Conservation (phyloP, 495 filamentous ascomycete species). For the Penicillium riverlandense region DNA sequence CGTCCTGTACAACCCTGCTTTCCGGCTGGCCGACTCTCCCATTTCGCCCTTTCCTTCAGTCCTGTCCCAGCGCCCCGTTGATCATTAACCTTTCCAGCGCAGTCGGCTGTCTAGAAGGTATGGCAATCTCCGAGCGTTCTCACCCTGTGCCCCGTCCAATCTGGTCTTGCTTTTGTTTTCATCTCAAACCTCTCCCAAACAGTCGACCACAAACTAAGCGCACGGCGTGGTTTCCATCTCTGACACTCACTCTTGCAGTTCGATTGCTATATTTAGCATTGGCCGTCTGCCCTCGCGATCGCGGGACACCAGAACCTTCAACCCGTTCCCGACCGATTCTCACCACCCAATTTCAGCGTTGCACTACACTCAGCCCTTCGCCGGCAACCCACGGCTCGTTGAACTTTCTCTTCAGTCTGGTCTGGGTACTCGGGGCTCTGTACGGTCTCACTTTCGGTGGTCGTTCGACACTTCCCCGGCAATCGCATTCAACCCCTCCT, state of each 20-base stretch:
- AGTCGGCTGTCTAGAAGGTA: background rate
- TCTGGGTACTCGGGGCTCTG: no score
- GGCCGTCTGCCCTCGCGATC: background rate
- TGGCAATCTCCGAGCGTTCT: slow-evolving; percentile 12
- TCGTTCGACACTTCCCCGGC: no score
- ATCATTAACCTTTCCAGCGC: slow-evolving; percentile 12
- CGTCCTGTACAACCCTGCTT: no score
- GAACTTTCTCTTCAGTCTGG: no score
- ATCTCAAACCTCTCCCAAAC: no score
- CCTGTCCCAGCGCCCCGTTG: slow-evolving; percentile 7
- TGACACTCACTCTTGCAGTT: slow-evolving; percentile 1
- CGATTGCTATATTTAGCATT: slow-evolving; percentile 4
- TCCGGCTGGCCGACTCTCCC: no score
- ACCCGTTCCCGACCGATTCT: background rate
- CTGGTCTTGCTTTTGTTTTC: background rate
- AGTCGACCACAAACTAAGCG: background rate
- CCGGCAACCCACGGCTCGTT: no score
- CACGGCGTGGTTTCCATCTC: background rate
- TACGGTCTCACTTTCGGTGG: background rate
- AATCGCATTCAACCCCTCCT: background rate
- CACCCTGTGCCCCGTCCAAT: background rate
- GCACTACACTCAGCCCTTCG: no score
- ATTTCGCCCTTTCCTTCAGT: background rate
- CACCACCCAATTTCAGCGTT: no score
- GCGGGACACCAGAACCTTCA: background rate